phyloP scores from a whole-genome alignment of 805 yeast genomes.

The Candida adriatica region DNA sequence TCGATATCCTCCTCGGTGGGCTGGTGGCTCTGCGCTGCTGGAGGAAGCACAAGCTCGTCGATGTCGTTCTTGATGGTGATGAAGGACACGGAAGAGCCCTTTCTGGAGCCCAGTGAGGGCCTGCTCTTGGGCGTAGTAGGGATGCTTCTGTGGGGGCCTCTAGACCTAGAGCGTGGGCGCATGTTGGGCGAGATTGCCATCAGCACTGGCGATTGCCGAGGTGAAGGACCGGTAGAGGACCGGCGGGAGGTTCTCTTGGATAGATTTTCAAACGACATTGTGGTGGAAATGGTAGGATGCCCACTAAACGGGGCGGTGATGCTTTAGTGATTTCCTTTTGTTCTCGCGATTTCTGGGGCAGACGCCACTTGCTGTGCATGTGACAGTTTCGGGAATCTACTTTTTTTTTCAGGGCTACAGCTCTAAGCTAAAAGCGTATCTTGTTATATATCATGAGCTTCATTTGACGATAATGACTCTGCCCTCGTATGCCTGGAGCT shows the following conservation, averaged over 20 bases:
- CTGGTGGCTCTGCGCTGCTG: conserved; percentile 4
- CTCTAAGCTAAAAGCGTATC: not conserved
- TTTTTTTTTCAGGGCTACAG: too few species aligned
- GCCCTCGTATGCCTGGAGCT: conserved; percentile 38
- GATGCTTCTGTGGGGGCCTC: conserved; percentile 9
- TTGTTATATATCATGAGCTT: not conserved
- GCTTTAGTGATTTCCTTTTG: not conserved
- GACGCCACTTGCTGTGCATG: too few species aligned
- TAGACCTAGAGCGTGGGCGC: conserved; percentile 10
- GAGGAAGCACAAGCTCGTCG: conserved; percentile 6
- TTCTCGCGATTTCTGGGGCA: too few species aligned
- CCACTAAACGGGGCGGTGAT: not conserved
- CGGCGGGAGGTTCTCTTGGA: not conserved
- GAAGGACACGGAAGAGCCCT: conserved; percentile 12
- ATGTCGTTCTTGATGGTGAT: conserved; percentile 6
- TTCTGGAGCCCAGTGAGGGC: conserved; percentile 15
- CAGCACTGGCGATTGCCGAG: conserved; percentile 7
- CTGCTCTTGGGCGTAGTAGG: conserved; percentile 3
- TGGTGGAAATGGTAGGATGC: not conserved
- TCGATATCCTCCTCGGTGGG: conserved; percentile 10
- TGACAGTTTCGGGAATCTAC: too few species aligned
- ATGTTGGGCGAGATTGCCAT: conserved; percentile 8
- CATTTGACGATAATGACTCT: conserved; percentile 23
- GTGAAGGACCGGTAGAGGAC: conserved; percentile 3
- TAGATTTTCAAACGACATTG: not conserved